Evolutionary conservation across 768 basidiomycete genomes (phyloP).

Genomic region (Mycena leptocephala): DNA sequence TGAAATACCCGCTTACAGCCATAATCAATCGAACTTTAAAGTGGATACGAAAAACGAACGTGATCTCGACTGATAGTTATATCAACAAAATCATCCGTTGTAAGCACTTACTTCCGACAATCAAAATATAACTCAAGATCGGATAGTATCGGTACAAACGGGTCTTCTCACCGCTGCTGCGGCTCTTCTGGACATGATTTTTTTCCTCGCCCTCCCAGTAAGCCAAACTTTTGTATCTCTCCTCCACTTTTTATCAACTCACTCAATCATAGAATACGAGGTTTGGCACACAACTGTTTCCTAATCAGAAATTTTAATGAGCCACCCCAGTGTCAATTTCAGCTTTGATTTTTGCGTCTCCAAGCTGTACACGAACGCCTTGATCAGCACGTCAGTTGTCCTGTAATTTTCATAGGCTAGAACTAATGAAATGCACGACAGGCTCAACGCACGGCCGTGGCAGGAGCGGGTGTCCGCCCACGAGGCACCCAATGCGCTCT

Average conservation of each 20-base stretch:
- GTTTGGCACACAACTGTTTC: not conserved
- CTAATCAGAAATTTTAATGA: not conserved
- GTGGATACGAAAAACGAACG: conserved; percentile 26
- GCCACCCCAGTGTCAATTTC: conserved; percentile 17
- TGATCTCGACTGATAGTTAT: conserved; percentile 25
- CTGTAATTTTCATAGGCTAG: not conserved
- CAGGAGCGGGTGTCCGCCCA: not conserved
- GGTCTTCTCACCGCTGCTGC: conserved; percentile 31
- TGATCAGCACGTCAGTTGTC: conserved; percentile 30
- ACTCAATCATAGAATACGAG: not conserved
- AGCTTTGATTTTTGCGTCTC: conserved; percentile 29
- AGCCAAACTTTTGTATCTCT: not conserved
- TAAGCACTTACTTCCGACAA: not conserved
- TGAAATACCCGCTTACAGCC: not conserved
- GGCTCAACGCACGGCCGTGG: conserved; percentile 36
- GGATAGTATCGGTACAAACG: conserved; percentile 28
- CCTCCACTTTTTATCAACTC: not conserved
- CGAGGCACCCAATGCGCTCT: conserved; percentile 14
- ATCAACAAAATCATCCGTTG: conserved; percentile 36
- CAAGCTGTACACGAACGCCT: conserved; percentile 32
- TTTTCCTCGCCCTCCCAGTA: conserved; percentile 3
- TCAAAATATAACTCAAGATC: not conserved
- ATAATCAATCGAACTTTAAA: too few relatives aligned
- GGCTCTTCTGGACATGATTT: conserved; percentile 21
- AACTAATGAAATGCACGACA: not conserved